Evolutionary conservation across 2,329 filamentous ascomycete species (phyloP).

Genomic region (Macrophomina tecta): DNA sequence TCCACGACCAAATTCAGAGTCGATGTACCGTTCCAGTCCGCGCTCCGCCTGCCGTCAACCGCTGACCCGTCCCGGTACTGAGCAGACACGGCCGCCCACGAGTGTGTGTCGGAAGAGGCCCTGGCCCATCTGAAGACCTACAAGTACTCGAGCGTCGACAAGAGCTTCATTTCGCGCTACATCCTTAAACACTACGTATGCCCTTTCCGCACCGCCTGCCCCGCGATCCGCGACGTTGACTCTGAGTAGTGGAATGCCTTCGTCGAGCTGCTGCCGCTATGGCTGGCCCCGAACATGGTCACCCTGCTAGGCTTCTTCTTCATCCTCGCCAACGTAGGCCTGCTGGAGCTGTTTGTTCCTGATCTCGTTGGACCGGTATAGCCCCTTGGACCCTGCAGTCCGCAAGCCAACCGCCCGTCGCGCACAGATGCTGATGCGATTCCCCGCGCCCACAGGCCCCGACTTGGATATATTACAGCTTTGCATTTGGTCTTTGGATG

Average conservation of each 20-base stretch:
- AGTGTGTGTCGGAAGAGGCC: constrained; percentile 83
- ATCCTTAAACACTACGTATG: constrained; percentile 94
- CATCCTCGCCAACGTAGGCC: constrained; percentile 81
- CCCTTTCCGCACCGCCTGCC: constrained; percentile 32
- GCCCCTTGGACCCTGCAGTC: constrained; percentile 30
- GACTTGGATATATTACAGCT: constrained; percentile 93
- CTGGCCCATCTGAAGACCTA: constrained; percentile 91
- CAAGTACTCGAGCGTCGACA: constrained; percentile 97
- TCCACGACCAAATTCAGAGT: constrained; percentile 26
- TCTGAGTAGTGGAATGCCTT: constrained; percentile 87
- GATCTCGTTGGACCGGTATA: constrained; percentile 88
- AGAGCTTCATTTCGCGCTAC: constrained; percentile 91
- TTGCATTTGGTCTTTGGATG: constrained; percentile 95
- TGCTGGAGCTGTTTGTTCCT: constrained; percentile 80
- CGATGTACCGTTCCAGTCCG: constrained; percentile 28
- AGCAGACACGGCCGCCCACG: constrained; percentile 68
- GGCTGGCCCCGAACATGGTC: constrained; percentile 97
- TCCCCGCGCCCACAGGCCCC: constrained; percentile 66
- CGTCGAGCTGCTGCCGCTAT: constrained; percentile 89
- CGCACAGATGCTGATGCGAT: constrained; percentile 16
- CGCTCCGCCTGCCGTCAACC: constrained; percentile 12
- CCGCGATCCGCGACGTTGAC: constrained; percentile 34
- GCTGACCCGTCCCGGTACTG: constrained; percentile 18
- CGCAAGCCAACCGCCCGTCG: neutral
- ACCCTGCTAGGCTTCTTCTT: constrained; percentile 94